Evolutionary conservation across 140 eudicot genomes (phyloP).

Genomic region (Ambrosia hybrid): DNA sequence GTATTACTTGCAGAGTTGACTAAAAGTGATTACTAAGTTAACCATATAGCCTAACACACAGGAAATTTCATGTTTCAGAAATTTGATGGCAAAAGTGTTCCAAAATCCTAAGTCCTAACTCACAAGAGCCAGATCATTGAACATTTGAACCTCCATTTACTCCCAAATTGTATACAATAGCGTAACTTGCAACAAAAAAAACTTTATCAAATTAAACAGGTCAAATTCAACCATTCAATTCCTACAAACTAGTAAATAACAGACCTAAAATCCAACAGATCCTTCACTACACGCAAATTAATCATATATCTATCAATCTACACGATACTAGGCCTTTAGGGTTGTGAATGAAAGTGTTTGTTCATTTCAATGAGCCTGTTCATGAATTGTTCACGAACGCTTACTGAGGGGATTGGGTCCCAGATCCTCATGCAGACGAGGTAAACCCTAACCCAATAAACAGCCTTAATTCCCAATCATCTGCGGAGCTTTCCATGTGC

Average conservation of each 20-base stretch:
- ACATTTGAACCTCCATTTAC: neutral
- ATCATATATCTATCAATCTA: no score
- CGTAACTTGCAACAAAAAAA: constrained; percentile 12
- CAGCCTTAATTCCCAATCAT: no score
- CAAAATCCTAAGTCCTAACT: constrained; percentile 8
- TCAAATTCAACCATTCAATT: constrained; percentile 1
- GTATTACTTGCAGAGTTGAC: neutral
- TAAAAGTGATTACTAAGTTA: constrained; percentile 5
- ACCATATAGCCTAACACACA: neutral
- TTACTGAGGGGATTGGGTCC: no score
- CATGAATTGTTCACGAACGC: no score
- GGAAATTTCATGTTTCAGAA: neutral
- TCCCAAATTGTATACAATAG: neutral
- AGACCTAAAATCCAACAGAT: no score
- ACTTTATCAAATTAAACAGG: constrained; percentile 13
- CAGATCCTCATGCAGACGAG: no score
- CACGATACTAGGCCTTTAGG: no score
- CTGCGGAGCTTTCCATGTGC: no score
- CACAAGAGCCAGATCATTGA: neutral
- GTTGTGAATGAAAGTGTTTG: no score
- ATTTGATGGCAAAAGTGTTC: neutral
- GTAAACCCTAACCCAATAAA: no score
- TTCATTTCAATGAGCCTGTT: no score
- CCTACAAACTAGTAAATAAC: neutral
- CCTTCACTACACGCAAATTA: no score